Base-by-base conservation (phyloP, 2,329 filamentous ascomycete genomes). In the Bretziella fagacearum region DNA sequence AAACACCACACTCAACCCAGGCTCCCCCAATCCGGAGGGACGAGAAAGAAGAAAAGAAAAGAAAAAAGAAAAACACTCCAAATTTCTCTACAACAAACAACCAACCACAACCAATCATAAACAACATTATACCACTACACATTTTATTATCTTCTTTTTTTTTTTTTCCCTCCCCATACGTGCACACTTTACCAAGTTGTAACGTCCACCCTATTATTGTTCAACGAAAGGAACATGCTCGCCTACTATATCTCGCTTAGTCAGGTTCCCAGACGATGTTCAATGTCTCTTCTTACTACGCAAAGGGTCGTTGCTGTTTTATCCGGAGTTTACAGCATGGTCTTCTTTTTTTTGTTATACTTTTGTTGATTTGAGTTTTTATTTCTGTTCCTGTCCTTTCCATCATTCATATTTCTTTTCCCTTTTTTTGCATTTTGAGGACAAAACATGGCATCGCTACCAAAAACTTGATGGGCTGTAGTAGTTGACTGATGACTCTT, bases 1-100 rank as follows among this genome's bases (percentile, higher is more conserved):
- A 39, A 39, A 17, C n/a, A n/a, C 7, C 35, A 39, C 35, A 6
- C 22, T 46, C 48, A 50, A 46, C 41, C 30, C 43, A 50, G 43
- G 48, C 48, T 40, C 18, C 18, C 25, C 18, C 25, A 42, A 35
- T 20, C 20, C 20, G 20, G 47, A 50, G 43, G 48, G 44, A 46
- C 43, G 43, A 46, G 25, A 17, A 27, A 4, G 11, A 35, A 35
- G 15, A 17, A 15, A 15, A 18, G 20, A 35, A 35, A n/a, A 35
- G n/a, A n/a, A 35, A n/a, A 11, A 7, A 7, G 8, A 3, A 11
- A 8, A 35, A 4, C 15, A 15, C 8, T 20, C 13, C 22, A 42
- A 40, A 36, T 32, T 41, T 41, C 26, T 40, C 36, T 41, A 25
- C 17, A 41, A 26, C 36, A 30, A 47, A 42, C 20, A 39, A 39